phyloP scores from a whole-genome alignment of 2,329 filamentous ascomycete species.

The Calonectria ilicicola region DNA sequence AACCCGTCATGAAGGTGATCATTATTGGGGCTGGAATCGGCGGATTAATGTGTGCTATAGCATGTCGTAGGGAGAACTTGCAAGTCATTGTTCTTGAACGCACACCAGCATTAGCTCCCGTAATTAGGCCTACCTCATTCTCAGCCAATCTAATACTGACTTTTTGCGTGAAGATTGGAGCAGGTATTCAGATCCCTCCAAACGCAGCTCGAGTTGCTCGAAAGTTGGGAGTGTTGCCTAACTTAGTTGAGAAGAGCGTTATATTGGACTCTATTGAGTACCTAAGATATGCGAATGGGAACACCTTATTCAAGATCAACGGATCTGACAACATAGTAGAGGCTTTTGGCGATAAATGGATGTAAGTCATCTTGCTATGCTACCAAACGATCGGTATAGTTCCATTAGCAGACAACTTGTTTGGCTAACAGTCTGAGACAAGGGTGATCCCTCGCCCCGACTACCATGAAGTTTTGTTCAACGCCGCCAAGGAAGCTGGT shows the following conservation, averaged over 20 bases:
- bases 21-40: not conserved
- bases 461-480: not conserved
- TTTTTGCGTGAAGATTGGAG: not conserved
- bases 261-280: not conserved
- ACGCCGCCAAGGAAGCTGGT: not conserved
- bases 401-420: no score
- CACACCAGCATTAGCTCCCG: not conserved
- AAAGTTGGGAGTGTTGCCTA: not conserved
- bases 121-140: not conserved
- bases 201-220: not conserved
- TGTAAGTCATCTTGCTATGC: not conserved
- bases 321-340: not conserved
- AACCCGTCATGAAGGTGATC: not conserved
- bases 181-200: not conserved
- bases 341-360: not conserved
- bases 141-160: no score
- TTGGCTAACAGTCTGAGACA: not conserved
- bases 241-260: not conserved
- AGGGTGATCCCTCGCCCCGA: not conserved
- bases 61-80: not conserved
- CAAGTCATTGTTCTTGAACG: not conserved
- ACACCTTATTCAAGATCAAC: not conserved
- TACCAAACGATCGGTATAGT: no score
- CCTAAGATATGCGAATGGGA: not conserved
- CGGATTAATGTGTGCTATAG: not conserved